These are phyloP conservation scores for Cryptococcus deneoformans DNA, from an alignment of 1,284 basidiomycete genomes.

Conservation along the genomic window DNA sequence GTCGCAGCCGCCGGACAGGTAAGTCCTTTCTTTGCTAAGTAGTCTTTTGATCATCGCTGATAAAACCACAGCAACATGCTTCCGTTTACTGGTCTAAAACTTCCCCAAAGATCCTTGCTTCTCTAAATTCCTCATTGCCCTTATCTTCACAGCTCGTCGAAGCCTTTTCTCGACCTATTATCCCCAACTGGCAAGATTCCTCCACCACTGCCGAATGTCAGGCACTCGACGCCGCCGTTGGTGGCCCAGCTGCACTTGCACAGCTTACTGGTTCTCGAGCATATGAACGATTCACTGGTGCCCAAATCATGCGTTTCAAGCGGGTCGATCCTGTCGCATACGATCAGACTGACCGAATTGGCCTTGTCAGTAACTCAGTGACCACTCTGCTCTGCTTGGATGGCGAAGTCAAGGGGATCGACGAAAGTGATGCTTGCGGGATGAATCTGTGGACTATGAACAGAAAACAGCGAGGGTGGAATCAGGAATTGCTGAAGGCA, in stretches of 20 bases:
- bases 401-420: slow-evolving; percentile 49
- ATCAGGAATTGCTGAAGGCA: slow-evolving; percentile 59
- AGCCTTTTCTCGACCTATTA: slow-evolving; percentile 67
- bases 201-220: slow-evolving; percentile 74
- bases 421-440: slow-evolving; percentile 70
- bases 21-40: slow-evolving; percentile 2
- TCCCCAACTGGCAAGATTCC: slow-evolving; percentile 92
- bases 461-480: slow-evolving; percentile 66
- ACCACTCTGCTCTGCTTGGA: slow-evolving; percentile 67
- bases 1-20: slow-evolving; percentile 44
- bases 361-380: slow-evolving; percentile 78
- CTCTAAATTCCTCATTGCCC: slow-evolving; percentile 56
- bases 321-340: slow-evolving; percentile 62
- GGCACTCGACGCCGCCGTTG: slow-evolving; percentile 61
- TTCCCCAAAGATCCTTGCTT: slow-evolving; percentile 58
- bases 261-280: slow-evolving; percentile 77
- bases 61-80: slow-evolving; percentile 70
- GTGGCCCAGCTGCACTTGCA: slow-evolving; percentile 68
- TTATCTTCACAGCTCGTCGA: slow-evolving; percentile 52
- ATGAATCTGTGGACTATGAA: slow-evolving; percentile 79
- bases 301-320: slow-evolving; percentile 75
- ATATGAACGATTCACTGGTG: slow-evolving; percentile 83
- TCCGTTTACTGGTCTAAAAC: slow-evolving; percentile 77
- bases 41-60: background rate
- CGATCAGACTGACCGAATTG: slow-evolving; percentile 64